These are phyloP conservation scores for Diatrype stigma DNA, from an alignment of 2,329 filamentous ascomycete species.

Conservation along the genomic window DNA sequence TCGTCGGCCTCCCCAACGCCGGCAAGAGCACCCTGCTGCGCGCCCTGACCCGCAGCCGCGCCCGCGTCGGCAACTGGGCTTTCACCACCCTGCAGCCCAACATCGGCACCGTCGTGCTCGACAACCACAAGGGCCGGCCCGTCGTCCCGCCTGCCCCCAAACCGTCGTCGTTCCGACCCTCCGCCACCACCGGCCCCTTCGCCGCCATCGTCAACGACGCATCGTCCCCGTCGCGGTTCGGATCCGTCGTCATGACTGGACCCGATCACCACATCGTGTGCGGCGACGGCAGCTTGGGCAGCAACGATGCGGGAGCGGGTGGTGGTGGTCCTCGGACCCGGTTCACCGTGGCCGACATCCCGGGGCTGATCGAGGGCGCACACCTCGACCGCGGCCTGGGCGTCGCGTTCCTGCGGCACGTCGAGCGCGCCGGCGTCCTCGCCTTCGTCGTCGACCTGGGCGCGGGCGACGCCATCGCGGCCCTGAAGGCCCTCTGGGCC, in stretches of 20 bases:
- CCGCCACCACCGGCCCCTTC: slow-evolving; percentile 24
- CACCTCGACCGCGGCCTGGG: slow-evolving; percentile 90
- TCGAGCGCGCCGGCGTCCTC: slow-evolving; percentile 87
- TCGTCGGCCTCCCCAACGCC: slow-evolving; percentile 93
- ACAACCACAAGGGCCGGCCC: slow-evolving; percentile 77
- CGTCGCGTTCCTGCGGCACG: slow-evolving; percentile 86
- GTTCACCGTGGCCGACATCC: slow-evolving; percentile 94
- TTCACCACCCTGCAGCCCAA: slow-evolving; percentile 95
- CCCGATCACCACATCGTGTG: not conserved
- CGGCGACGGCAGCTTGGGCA: not conserved
- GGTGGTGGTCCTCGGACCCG: slow-evolving; percentile 59
- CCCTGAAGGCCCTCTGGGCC: slow-evolving; percentile 79
- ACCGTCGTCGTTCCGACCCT: slow-evolving; percentile 5
- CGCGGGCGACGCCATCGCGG: slow-evolving; percentile 72
- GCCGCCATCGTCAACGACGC: slow-evolving; percentile 34
- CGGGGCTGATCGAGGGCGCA: slow-evolving; percentile 85
- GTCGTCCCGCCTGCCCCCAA: slow-evolving; percentile 31
- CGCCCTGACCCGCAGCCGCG: slow-evolving; percentile 81
- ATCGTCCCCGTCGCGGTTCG: slow-evolving; percentile 7
- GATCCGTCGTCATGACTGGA: slow-evolving; percentile 25
- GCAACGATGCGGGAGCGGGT: slow-evolving; percentile 4
- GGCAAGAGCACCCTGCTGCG: slow-evolving; percentile 92
- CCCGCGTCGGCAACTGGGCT: slow-evolving; percentile 89
- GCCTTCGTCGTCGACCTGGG: slow-evolving; percentile 89
- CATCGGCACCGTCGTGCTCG: slow-evolving; percentile 91